phyloP scores from a whole-genome alignment of 768 basidiomycete species.

The Pulveroboletus ravenelii region DNA sequence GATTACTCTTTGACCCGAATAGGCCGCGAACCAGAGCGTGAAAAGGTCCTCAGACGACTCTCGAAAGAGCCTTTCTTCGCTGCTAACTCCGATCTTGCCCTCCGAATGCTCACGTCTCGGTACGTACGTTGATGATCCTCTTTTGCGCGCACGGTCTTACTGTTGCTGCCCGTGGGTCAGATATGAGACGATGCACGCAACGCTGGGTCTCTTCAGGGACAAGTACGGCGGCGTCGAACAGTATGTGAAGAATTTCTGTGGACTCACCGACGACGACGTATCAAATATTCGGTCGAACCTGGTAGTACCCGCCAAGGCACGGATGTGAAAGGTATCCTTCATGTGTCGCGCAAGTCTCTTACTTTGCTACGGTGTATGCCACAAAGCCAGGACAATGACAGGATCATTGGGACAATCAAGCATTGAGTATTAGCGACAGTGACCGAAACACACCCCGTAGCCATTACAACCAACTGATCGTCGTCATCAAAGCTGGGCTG shows the following conservation, averaged over 20 bases:
- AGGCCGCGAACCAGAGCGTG: constrained; percentile 74
- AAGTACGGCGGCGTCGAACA: constrained; percentile 65
- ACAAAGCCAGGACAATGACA: background rate
- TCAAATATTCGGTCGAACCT: constrained; percentile 54
- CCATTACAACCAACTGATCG: too few relatives aligned
- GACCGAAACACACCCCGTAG: too few relatives aligned
- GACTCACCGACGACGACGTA: constrained; percentile 62
- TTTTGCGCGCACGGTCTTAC: background rate
- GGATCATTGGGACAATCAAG: background rate
- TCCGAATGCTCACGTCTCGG: constrained; percentile 84
- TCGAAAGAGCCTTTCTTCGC: constrained; percentile 70
- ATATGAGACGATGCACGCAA: constrained; percentile 72
- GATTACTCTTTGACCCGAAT: constrained; percentile 78
- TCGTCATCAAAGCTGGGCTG: too few relatives aligned
- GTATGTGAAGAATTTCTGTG: constrained; percentile 54
- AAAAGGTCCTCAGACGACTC: constrained; percentile 63
- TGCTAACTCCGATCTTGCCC: constrained; percentile 64
- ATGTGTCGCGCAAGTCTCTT: background rate
- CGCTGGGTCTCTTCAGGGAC: constrained; percentile 54
- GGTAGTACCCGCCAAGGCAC: constrained; percentile 32
- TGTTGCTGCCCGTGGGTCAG: constrained; percentile 31
- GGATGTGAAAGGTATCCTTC: constrained; percentile 20
- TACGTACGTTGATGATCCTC: constrained; percentile 21
- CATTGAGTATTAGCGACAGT: background rate
- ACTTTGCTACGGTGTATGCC: constrained; percentile 3